Evolutionary conservation across 2,329 filamentous ascomycete species (phyloP), one percentile per base, ranked within the genome.

Genomic region (Monosporascus sp.): DNA sequence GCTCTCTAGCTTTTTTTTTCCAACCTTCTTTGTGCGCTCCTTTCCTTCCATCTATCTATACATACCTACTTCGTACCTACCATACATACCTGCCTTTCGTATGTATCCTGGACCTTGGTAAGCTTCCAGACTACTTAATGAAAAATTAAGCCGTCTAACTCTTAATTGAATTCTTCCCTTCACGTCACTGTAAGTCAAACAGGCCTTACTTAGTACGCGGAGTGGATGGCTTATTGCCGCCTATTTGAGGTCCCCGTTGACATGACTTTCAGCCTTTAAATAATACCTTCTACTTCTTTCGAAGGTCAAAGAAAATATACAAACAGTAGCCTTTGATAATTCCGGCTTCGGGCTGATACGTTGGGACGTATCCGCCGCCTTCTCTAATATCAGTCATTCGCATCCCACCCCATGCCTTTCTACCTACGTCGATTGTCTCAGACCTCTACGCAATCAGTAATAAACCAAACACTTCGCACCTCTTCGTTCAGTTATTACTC

Each of bases 121-220:
- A 35, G 31, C 31, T 4, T 35, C 31, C 31, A 35, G 31, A 35
- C 31, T 14, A 35, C 31, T 11, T 35, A 14, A 46, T 46, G 43
- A 46, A 25, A n/a, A 46, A 46, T 46, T 46, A 46, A n/a, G 14
- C 43, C 20, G 18, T 27, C 43, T 24, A 35, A 35, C 5, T 35
- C 22, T 27, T 46, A 22, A n/a, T 46, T 46, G 24, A 46, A 18
- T 22, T n/a, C 15, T 61, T 61, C 48, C 52, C 57, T 66, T 67
- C 63, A 45, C 58, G 61, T 67, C 66, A 62, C 57, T 68, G 66
- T 68, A 65, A 67, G 66, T 67, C 51, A 56, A 48, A 37, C 46
- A 36, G 18, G 20, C 52, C 51, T 24, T 44, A 17, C 38, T 22
- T 24, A 46, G 17, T 31, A 18, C 25, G 3, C n/a, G 14, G 18